Percentiles rank a stretch among this genome's conserved stretches.
Evolutionary conservation across 2,329 filamentous ascomycete species (phyloP).

Genomic region (Aschersonia sp.): DNA sequence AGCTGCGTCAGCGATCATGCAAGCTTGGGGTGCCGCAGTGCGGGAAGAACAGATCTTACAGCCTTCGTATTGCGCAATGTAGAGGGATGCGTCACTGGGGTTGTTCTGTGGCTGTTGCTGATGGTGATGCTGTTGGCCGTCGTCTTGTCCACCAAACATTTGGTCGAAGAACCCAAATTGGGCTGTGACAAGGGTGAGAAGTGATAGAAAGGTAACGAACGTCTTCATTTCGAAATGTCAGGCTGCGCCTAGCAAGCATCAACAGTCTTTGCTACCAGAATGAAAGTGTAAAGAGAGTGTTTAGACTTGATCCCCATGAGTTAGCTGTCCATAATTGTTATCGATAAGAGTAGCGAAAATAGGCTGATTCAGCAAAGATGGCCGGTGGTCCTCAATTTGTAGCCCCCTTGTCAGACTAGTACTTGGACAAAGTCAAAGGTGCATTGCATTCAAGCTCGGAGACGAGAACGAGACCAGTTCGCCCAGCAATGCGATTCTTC

Average conservation of each 20-base stretch:
- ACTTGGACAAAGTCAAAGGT: no score
- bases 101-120: slow-evolving; percentile 55
- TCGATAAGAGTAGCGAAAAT: slow-evolving; percentile 6
- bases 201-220: slow-evolving; percentile 35
- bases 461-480: not conserved
- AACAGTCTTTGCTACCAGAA: no score
- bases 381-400: not conserved
- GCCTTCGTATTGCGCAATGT: slow-evolving; percentile 54
- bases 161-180: slow-evolving; percentile 97
- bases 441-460: no score
- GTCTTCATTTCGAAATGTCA: slow-evolving; percentile 14
- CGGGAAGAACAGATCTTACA: slow-evolving; percentile 29
- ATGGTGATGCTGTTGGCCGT: slow-evolving; percentile 29
- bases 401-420: no score
- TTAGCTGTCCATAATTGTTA: slow-evolving; percentile 8
- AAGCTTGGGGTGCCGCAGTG: not conserved
- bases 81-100: slow-evolving; percentile 70
- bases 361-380: slow-evolving; percentile 3
- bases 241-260: no score
- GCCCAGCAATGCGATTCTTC: slow-evolving; percentile 27
- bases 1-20: not conserved
- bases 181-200: slow-evolving; percentile 49
- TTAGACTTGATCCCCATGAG: not conserved
- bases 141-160: slow-evolving; percentile 61
- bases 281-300: no score